Evolutionary conservation across 2,329 filamentous ascomycete species (phyloP), one percentile per base, ranked within the genome.

Genomic region (Fusarium pseudograminearum): DNA sequence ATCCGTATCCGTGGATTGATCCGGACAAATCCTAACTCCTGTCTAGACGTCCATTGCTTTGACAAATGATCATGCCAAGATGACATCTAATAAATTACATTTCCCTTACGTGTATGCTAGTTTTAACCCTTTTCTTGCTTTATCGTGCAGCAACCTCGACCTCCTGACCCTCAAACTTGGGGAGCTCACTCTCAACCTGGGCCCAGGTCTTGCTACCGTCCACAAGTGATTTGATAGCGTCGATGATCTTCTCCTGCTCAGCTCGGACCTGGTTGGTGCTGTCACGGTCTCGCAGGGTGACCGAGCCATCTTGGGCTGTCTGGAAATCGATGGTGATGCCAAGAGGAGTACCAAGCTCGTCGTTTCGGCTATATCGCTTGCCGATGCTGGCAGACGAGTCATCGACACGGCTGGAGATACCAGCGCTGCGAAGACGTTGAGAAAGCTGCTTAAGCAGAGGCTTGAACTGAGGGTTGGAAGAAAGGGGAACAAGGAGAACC

Each of bases 291-390:
- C 95, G 87, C 70, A 98, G 87, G 2, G 95, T 98, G 77, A 97
- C 88, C 10, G 91, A 92, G 78, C 89, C 89, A 79, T 98, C 94
- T 81, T 97, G 90, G 72, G 97, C 84, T 48, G 93, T 97, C 85
- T 98, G 93, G 87, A 98, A 98, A 80, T 98, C 95, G 64, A 98
- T 89, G 0, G 95, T 98, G 80, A 98, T 90, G 78, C 94, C 95
- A 70, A 98, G 90, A 10, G 95, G 93, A 45, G 96, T 98, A 76
- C 95, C 96, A 62, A 98, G 88, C 83, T 98, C 95, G 80, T 98
- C 95, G 79, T 98, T 98, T 76, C 96, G 90, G 78, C 92, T 90
- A 81, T 97, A 98, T 56, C 95, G 91, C 86, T 97, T 97, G 79
- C 95, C 95, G 74, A 98, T 98, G 68, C 90, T 94, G 66, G 94